Conservation (phyloP, 1,284 basidiomycete species). For the Ceratobasidium sp. region DNA sequence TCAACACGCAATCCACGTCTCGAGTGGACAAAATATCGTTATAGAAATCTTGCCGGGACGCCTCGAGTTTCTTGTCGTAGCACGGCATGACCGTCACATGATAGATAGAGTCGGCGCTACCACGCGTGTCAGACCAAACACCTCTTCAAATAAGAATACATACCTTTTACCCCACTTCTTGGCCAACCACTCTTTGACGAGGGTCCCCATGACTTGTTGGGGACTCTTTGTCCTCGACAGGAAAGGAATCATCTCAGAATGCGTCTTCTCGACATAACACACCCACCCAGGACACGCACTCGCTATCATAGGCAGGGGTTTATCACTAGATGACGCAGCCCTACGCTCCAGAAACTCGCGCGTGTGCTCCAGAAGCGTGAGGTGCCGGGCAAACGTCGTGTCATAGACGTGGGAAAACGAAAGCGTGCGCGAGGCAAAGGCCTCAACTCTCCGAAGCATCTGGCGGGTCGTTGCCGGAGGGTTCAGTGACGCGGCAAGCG, state of each 20-base stretch:
- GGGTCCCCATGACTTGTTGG: conserved; percentile 92
- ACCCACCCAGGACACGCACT: conserved; percentile 99
- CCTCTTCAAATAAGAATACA: conserved; percentile 54
- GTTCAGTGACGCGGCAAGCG: conserved; percentile 80
- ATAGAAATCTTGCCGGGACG: conserved; percentile 92
- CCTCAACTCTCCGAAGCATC: conserved; percentile 75
- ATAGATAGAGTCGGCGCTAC: conserved; percentile 86
- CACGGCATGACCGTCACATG: conserved; percentile 99
- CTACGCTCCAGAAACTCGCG: conserved; percentile 85
- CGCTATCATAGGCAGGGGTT: conserved; percentile 85
- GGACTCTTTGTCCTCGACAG: conserved; percentile 91
- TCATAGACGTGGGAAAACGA: conserved; percentile 88
- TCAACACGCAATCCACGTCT: conserved; percentile 98
- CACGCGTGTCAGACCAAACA: conserved; percentile 46
- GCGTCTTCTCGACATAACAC: conserved; percentile 98
- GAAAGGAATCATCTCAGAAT: conserved; percentile 92
- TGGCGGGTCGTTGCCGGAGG: conserved; percentile 67
- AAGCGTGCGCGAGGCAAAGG: conserved; percentile 71
- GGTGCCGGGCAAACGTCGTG: conserved; percentile 92
- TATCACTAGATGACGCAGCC: conserved; percentile 47
- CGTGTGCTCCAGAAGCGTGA: conserved; percentile 85
- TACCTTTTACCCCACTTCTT: conserved; percentile 73
- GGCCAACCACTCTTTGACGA: conserved; percentile 90
- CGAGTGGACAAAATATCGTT: conserved; percentile 81
- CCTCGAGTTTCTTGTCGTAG: conserved; percentile 99